A percentile compares a stretch with the other conserved stretches of the same genome.
Conservation (phyloP, 306 rosid species). For the Lathyrus tuberosus region DNA sequence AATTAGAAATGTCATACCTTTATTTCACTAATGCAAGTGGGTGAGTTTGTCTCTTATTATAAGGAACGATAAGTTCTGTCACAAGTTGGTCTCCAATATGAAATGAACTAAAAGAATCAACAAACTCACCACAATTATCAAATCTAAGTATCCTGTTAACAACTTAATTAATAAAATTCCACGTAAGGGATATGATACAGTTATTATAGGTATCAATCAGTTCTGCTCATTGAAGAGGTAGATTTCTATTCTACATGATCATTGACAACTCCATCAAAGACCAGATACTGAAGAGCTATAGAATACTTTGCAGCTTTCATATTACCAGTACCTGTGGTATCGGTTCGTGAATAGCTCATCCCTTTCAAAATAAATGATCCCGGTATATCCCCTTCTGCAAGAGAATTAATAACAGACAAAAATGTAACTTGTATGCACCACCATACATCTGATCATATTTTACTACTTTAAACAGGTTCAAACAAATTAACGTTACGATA, state of each 20-base stretch:
- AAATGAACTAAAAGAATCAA: too few relatives aligned
- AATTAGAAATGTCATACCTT: too few relatives aligned
- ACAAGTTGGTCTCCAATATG: too few relatives aligned
- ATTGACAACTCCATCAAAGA: constrained; percentile 55
- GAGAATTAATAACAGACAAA: constrained; percentile 19
- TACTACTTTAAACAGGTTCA: not conserved
- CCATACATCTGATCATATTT: not conserved
- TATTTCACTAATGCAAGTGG: too few relatives aligned
- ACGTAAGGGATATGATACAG: not conserved
- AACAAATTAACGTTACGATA: not conserved
- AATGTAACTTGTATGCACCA: not conserved
- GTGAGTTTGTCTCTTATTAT: too few relatives aligned
- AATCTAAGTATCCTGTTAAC: too few relatives aligned
- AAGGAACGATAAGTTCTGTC: too few relatives aligned
- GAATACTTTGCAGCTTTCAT: constrained; percentile 68
- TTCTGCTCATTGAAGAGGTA: constrained; percentile 10
- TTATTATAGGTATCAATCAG: constrained; percentile 8
- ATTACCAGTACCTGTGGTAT: constrained; percentile 23
- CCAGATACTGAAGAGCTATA: constrained; percentile 76
- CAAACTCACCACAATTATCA: too few relatives aligned
- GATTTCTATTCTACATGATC: constrained; percentile 36
- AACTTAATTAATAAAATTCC: too few relatives aligned
- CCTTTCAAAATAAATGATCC: constrained; percentile 66
- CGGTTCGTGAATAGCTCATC: constrained; percentile 42
- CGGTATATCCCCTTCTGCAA: constrained; percentile 60